A percentile compares a stretch with the other conserved stretches of the same genome.
phyloP scores from a whole-genome alignment of 192 early-diverging fungal genomes.

The Mortierella alpina region DNA sequence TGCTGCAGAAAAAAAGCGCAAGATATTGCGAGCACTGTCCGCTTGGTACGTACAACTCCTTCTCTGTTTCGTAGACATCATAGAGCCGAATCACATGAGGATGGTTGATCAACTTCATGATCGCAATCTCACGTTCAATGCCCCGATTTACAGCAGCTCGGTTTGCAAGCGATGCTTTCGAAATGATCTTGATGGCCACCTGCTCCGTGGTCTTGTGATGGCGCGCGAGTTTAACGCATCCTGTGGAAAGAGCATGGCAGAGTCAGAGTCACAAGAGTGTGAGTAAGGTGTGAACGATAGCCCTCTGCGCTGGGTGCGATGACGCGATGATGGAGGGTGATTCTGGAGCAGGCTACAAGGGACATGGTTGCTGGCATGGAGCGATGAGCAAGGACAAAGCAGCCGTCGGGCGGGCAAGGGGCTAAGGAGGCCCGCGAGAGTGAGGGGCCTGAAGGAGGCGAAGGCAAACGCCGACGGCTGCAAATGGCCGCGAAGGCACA shows the following conservation, averaged over 20 bases:
- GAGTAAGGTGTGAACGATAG: background rate
- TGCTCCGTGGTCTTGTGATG: conserved; percentile 64
- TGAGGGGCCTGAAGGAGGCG: no score
- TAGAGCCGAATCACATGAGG: conserved; percentile 63
- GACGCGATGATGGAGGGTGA: no score
- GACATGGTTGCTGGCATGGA: no score
- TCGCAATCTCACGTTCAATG: conserved; percentile 65
- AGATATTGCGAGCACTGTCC: conserved; percentile 5
- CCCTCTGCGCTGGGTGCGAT: background rate
- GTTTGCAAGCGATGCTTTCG: conserved; percentile 58
- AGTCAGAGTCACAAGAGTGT: background rate
- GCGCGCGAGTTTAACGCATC: conserved; percentile 62
- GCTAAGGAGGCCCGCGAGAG: no score
- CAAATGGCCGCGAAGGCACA: no score
- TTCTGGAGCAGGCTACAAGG: no score
- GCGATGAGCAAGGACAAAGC: no score
- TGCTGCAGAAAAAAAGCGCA: background rate
- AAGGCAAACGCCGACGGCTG: no score
- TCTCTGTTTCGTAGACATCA: conserved; percentile 62
- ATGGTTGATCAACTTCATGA: conserved; percentile 66
- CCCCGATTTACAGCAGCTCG: conserved; percentile 58
- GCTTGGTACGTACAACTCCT: conserved; percentile 35
- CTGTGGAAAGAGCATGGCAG: conserved; percentile 24
- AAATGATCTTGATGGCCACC: conserved; percentile 65
- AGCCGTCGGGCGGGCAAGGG: no score